phyloP scores from a whole-genome alignment of 2,329 filamentous ascomycete species.

The Penicillium fuscoglaucum region DNA sequence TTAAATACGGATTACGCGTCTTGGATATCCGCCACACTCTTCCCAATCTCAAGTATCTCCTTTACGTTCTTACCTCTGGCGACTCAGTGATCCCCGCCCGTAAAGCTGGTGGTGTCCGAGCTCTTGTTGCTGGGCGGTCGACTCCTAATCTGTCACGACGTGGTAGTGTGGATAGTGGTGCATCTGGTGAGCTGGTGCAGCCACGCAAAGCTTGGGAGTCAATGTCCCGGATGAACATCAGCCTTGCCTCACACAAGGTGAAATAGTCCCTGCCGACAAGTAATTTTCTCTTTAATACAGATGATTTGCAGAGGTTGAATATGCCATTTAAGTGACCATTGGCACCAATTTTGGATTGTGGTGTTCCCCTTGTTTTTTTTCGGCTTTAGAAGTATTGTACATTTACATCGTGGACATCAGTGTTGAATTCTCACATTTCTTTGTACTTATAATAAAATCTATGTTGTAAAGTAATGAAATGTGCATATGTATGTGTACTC shows the following conservation, averaged over 20 bases:
- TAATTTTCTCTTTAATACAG: not conserved
- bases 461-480: not conserved
- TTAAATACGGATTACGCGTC: constrained; percentile 69
- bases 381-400: not conserved
- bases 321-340: not conserved
- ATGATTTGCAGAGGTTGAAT: not conserved
- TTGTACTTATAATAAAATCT: not conserved
- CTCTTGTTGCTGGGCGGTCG: constrained; percentile 42
- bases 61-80: constrained; percentile 86
- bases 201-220: constrained; percentile 30
- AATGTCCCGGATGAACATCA: constrained; percentile 31
- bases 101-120: constrained; percentile 56
- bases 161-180: constrained; percentile 43
- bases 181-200: constrained; percentile 32
- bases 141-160: constrained; percentile 42
- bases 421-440: not conserved
- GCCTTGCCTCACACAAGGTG: constrained; percentile 10
- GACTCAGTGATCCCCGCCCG: constrained; percentile 60
- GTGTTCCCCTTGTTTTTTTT: no score
- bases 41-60: constrained; percentile 87
- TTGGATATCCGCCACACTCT: constrained; percentile 90
- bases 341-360: not conserved
- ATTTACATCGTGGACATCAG: not conserved
- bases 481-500: not conserved
- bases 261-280: not conserved